Base-by-base conservation (phyloP, 805 yeast species). In the Cyberlindnera nakhonratchasimensis region DNA sequence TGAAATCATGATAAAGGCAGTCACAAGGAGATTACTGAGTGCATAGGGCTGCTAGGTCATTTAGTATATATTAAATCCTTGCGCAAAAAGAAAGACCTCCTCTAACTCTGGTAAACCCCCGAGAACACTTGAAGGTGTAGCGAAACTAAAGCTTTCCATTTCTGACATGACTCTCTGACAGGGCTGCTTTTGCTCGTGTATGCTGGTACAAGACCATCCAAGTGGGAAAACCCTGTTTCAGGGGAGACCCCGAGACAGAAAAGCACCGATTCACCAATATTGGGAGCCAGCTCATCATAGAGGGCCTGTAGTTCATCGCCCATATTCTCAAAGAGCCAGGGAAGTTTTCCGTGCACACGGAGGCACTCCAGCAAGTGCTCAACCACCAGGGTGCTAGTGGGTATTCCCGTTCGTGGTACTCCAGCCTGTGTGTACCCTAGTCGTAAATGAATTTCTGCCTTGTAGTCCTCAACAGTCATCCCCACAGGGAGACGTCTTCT, bases 241-340 rank as follows among this genome's bases (percentile, higher is more conserved):
- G 3, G 14, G 6, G 22, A 11, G 6, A 32, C 32, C 5, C 30
- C 43, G 11, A 40, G 29, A 10, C 25, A 24, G 16, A 40, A 34
- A 17, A 40, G 30, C 16, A 29, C 12, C 4, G 34, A 30, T 13
- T 40, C 43, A 7, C 43, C 43, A 21, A 40, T 18, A 20, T 7
- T 22, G 4, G 19, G 14, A 3, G 9, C 21, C 18, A 40, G 22
- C 30, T 34, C 33, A 2, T 34, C 8, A 16, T 34, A 40, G 6
- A 40, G 20, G 11, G 5, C 6, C 2, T n/a, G 13, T 2, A 40
- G 26, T 9, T 25, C 29, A 5, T 34, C 34, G 24, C 23, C 35
- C 42, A 39, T 32, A n/a, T 24, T 12, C 5, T 23, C 16, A 13
- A 29, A 29, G 18, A 40, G 26, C 18, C 17, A 11, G 3, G 42